These are phyloP conservation scores for Camelina neglecta DNA, from an alignment of 345 rosid species.

Conservation along the genomic window DNA sequence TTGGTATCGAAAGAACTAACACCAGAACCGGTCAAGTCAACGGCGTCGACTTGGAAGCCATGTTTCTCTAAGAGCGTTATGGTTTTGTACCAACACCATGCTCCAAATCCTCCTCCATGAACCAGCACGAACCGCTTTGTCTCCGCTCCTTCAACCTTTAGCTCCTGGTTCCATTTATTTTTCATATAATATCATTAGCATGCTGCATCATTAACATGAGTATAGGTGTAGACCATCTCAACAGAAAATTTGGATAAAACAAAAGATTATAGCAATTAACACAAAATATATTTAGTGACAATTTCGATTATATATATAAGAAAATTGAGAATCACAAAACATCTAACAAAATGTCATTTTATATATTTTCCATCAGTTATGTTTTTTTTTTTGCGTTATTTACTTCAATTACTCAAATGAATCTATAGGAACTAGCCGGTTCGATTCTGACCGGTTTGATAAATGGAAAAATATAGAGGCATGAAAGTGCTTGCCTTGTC, in stretches of 20 bases:
- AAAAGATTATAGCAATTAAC: not conserved
- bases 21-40: slow-evolving; percentile 72
- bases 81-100: slow-evolving; percentile 90
- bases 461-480: no score
- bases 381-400: not conserved
- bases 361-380: not conserved
- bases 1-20: slow-evolving; percentile 57
- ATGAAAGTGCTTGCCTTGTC: slow-evolving; percentile 62
- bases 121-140: slow-evolving; percentile 67
- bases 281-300: not conserved
- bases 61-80: slow-evolving; percentile 62
- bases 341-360: not conserved
- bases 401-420: not conserved
- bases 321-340: not conserved
- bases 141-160: slow-evolving; percentile 53
- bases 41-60: slow-evolving; percentile 65
- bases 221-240: not conserved
- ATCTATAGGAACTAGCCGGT: not conserved
- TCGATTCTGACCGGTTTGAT: not conserved
- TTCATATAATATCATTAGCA: not conserved
- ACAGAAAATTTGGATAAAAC: not conserved
- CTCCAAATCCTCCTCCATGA: slow-evolving; percentile 92
- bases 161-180: slow-evolving; percentile 37
- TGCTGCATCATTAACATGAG: not conserved
- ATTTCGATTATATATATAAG: no score